A percentile compares a stretch with the other conserved stretches of the same genome.
Evolutionary conservation across 495 filamentous ascomycete species (phyloP).

Genomic region (Corynascus novoguineensis): DNA sequence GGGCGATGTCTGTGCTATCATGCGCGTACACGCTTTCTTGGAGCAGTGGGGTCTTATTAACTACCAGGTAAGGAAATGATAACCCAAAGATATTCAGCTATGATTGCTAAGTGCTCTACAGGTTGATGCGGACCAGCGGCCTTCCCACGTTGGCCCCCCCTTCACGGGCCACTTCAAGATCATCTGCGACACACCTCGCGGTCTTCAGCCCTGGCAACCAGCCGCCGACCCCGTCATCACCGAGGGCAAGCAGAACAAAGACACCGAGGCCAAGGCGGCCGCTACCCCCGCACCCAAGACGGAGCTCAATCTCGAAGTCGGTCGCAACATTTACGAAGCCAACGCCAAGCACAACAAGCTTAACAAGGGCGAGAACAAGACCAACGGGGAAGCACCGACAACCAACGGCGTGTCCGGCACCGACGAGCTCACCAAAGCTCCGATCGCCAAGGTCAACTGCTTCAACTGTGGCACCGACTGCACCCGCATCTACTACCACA

Average conservation of each 20-base stretch:
- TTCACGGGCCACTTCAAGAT: constrained; percentile 97
- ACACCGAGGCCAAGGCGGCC: constrained; percentile 66
- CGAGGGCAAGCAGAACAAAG: constrained; percentile 64
- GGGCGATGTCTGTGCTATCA: constrained; percentile 96
- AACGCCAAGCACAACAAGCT: constrained; percentile 81
- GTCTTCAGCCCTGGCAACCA: constrained; percentile 90
- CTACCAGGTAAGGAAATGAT: constrained; percentile 74
- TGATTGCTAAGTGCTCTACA: constrained; percentile 36
- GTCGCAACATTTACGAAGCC: constrained; percentile 91
- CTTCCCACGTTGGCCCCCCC: constrained; percentile 91
- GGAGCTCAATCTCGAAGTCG: constrained; percentile 81
- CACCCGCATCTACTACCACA: constrained; percentile 86
- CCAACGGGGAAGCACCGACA: constrained; percentile 65
- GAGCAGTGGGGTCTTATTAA: constrained; percentile 99
- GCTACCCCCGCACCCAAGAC: constrained; percentile 62
- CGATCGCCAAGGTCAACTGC: constrained; percentile 60
- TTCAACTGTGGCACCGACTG: constrained; percentile 89
- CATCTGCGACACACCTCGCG: constrained; percentile 88
- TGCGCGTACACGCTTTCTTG: constrained; percentile 97
- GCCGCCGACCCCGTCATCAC: constrained; percentile 63
- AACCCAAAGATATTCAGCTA: neutral
- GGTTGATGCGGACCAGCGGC: constrained; percentile 93
- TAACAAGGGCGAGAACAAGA: constrained; percentile 46
- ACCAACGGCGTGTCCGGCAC: constrained; percentile 52
- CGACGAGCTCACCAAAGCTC: constrained; percentile 55